Percentiles rank a stretch among this genome's conserved stretches.
Evolutionary conservation across 139 green algal genomes (phyloP).

Genomic region (Zygnema circumcarinatum): DNA sequence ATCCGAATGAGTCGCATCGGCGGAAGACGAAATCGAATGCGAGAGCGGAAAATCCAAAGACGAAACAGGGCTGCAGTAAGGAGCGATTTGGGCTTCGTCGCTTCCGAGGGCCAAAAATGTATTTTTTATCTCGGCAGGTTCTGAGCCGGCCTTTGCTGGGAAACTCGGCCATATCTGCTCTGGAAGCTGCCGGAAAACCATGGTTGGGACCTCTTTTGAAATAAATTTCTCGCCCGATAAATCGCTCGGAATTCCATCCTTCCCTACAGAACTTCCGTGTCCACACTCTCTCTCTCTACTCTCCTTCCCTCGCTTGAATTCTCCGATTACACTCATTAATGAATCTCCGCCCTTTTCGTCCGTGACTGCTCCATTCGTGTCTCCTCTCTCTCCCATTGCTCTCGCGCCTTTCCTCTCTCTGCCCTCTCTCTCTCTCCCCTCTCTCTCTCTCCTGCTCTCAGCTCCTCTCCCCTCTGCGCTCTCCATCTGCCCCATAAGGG

Average conservation of each 20-base stretch:
- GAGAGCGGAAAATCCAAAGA: neutral
- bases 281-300: too few species aligned
- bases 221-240: too few species aligned
- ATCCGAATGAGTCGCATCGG: neutral
- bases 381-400: neutral
- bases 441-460: neutral
- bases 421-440: neutral
- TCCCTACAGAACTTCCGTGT: too few species aligned
- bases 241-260: too few species aligned
- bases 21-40: neutral
- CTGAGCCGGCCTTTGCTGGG: neutral
- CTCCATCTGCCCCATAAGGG: neutral
- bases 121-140: too few species aligned
- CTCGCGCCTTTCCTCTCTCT: neutral
- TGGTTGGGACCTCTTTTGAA: too few species aligned
- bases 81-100: too few species aligned
- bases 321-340: too few species aligned
- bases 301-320: too few species aligned
- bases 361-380: too few species aligned
- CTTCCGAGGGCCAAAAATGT: too few species aligned
- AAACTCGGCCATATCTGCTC: neutral
- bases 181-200: neutral
- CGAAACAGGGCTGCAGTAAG: neutral
- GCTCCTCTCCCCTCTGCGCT: neutral
- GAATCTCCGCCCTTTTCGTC: too few species aligned